Base-by-base conservation (phyloP, 2,329 filamentous ascomycete genomes). In the Diaporthe sp. region DNA sequence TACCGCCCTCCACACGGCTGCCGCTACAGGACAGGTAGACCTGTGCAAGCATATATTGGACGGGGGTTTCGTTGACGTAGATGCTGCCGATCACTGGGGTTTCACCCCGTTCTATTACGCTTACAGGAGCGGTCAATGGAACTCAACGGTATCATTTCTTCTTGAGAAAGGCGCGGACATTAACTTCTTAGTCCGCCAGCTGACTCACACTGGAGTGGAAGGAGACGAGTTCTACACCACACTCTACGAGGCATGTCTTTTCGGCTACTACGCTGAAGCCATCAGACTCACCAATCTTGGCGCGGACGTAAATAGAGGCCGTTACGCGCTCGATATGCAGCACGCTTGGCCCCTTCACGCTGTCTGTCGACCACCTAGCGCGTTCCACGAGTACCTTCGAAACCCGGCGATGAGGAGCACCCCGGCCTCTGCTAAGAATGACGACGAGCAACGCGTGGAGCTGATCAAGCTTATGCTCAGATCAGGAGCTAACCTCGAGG, bases 51-150 rank as follows among this genome's bases (percentile, higher is more conserved):
- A 79, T 50, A 25, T 81, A 58, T 38, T 80, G 33, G 74, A 77
- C 25, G 45, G 71, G 12, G 74, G 76, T 5, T 75, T 77, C 19
- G 74, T 78, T 22, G 76, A 76, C 30, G 25, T 81, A 22, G 77
- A 81, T 55, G 55, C 76, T 4, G 55, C 67, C 15, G 79, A 81
- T 69, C 45, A 74, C 12, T 70, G 71, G 61, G 77, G 77, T 6
- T 72, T 80, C 33, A 80, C 80, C 5, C 80, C 80, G 6, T 75
- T 81, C n/a, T 81, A 81, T 55, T 76, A 80, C 64, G 80, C 80
- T 38, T 80, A 79, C 57, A 77, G 77, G 30, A 69, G 76, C 66
- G 75, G 77, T 17, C 77, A 74, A 2, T 81, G 80, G 79, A 67
- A 76, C 33, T 73, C 77, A 13, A 80, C 79, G 15, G 54, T 81